Percentiles rank a stretch among this genome's conserved stretches.
Evolutionary conservation across 225 moss, liverwort and hornwort genomes (phyloP).

Genomic region (Asterella californica): DNA sequence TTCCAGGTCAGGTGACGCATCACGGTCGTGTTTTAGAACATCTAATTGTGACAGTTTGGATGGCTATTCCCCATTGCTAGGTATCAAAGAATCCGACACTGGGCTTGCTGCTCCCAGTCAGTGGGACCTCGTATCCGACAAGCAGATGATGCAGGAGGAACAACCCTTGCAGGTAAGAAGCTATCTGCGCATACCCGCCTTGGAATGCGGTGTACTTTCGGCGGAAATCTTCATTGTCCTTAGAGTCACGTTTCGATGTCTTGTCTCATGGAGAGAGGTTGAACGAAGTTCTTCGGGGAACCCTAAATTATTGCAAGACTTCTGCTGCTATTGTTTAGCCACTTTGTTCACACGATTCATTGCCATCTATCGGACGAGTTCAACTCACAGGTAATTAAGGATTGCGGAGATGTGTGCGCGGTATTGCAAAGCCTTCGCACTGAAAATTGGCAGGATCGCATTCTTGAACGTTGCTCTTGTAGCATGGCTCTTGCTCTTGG

Average conservation of each 20-base stretch:
- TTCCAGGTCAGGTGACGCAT: not conserved
- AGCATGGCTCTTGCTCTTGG: too few relatives aligned
- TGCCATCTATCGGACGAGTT: too few relatives aligned
- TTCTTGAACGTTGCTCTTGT: too few relatives aligned
- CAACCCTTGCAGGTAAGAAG: conserved; percentile 67
- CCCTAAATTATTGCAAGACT: not conserved
- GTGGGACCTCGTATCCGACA: conserved; percentile 95
- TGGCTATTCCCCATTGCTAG: conserved; percentile 24
- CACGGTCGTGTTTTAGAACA: not conserved
- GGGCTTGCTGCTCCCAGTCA: conserved; percentile 87
- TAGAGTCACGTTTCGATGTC: not conserved
- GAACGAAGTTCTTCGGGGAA: not conserved
- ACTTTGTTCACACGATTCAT: too few relatives aligned
- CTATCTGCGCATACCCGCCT: not conserved
- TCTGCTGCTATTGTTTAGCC: not conserved
- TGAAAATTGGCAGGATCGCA: too few relatives aligned
- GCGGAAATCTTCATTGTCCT: not conserved
- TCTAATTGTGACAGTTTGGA: not conserved
- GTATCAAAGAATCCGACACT: conserved; percentile 93
- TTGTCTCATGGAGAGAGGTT: not conserved
- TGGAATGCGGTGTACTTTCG: not conserved
- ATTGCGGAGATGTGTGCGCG: too few relatives aligned
- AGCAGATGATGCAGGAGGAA: conserved; percentile 98
- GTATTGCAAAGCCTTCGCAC: too few relatives aligned
- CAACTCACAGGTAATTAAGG: too few relatives aligned